A percentile compares a stretch with the other conserved stretches of the same genome.
Conservation (phyloP, 306 rosid genomes). For the Corylus americana region DNA sequence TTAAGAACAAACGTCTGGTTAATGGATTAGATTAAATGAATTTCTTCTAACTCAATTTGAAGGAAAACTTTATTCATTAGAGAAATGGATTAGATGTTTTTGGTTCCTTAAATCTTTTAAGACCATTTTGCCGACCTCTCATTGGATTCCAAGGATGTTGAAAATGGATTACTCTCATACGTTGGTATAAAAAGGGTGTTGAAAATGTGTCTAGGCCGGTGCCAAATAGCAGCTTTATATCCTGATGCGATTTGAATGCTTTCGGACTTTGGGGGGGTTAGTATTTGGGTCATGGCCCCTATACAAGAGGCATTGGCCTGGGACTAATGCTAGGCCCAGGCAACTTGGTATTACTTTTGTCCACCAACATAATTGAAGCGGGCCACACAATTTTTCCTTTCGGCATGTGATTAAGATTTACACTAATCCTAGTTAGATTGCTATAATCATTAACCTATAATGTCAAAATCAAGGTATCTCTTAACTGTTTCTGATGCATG, state of each 20-base stretch:
- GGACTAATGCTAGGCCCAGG: conserved; percentile 24
- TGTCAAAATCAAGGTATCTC: conserved; percentile 60
- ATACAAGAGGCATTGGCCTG: conserved; percentile 16
- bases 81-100: background rate
- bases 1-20: too few relatives aligned
- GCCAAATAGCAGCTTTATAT: conserved; percentile 23
- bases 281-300: conserved; percentile 40
- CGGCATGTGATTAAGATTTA: conserved; percentile 42
- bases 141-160: background rate
- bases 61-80: too few relatives aligned
- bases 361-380: conserved; percentile 5
- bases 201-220: conserved; percentile 38
- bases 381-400: conserved; percentile 38
- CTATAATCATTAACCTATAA: conserved; percentile 48
- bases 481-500: conserved; percentile 56
- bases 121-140: background rate
- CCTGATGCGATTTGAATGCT: conserved; percentile 19
- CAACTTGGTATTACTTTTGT: conserved; percentile 14
- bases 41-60: too few relatives aligned
- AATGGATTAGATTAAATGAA: too few relatives aligned
- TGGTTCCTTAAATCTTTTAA: background rate
- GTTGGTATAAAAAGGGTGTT: background rate
- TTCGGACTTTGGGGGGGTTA: conserved; percentile 13
- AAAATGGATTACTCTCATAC: background rate
- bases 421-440: conserved; percentile 38